Conservation (phyloP, 306 rosid genomes). For the Psophocarpus tetragonolobus region DNA sequence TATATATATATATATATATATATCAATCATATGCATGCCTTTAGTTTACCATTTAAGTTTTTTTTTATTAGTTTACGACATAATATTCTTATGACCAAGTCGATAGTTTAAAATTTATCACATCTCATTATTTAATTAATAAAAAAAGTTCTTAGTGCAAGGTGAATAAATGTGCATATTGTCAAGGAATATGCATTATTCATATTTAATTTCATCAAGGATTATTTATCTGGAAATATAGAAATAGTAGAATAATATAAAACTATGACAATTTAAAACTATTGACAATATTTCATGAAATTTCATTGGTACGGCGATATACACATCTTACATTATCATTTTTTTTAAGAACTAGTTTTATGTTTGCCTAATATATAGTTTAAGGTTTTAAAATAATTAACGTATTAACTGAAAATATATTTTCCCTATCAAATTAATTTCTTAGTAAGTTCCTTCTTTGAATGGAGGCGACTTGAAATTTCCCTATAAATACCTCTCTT, state of each 20-base stretch:
- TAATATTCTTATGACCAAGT: background rate
- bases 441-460: slow-evolving; percentile 3
- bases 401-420: background rate
- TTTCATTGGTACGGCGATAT: too few relatives aligned
- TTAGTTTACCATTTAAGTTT: background rate
- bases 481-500: background rate
- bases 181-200: background rate
- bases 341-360: too few relatives aligned
- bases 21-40: too few relatives aligned
- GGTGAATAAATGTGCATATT: background rate
- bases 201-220: background rate
- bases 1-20: too few relatives aligned
- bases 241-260: background rate
- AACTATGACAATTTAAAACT: too few relatives aligned
- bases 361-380: background rate
- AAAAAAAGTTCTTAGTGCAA: background rate
- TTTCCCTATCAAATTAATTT: background rate
- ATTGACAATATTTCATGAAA: too few relatives aligned
- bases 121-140: background rate
- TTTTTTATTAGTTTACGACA: background rate
- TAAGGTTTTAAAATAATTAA: background rate
- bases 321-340: too few relatives aligned
- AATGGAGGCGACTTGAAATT: background rate
- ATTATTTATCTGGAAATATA: background rate
- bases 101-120: background rate